These are phyloP conservation scores for Aspergillus transmontanensis DNA, from an alignment of 2,329 filamentous ascomycete genomes.

Conservation along the genomic window DNA sequence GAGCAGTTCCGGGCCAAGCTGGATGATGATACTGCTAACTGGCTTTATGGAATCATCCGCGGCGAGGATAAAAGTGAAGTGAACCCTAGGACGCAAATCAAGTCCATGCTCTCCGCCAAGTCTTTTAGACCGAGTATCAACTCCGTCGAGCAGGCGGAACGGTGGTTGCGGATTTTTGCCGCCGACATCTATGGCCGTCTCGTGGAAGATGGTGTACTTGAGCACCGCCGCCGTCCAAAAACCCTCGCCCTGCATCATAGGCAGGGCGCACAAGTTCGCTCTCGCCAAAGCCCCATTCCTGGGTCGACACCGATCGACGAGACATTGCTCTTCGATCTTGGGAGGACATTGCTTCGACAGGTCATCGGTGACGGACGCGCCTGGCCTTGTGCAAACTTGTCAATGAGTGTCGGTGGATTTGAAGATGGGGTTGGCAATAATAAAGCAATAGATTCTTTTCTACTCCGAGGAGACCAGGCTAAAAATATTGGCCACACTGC, in stretches of 20 bases:
- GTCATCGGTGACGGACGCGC: conserved; percentile 75
- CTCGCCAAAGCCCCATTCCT: conserved; percentile 75
- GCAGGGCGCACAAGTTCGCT: conserved; percentile 71
- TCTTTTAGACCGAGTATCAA: conserved; percentile 86
- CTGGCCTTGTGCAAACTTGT: conserved; percentile 92
- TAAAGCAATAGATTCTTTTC: conserved; percentile 80
- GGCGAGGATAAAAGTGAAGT: conserved; percentile 88
- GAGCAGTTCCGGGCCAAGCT: conserved; percentile 77
- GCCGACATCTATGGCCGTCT: conserved; percentile 89
- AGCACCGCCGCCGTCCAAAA: conserved; percentile 82
- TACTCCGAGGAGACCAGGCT: conserved; percentile 68
- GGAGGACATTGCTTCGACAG: conserved; percentile 75
- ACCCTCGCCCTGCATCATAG: conserved; percentile 84
- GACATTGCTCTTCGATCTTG: conserved; percentile 70
- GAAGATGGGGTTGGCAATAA: conserved; percentile 85
- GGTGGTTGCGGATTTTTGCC: conserved; percentile 88
- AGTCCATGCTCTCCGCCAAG: conserved; percentile 96
- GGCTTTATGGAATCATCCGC: conserved; percentile 82
- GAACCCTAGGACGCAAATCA: conserved; percentile 87
- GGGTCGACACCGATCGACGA: conserved; percentile 74
- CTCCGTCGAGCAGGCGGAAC: conserved; percentile 72
- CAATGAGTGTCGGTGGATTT: conserved; percentile 85
- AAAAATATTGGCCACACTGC: conserved; percentile 44
- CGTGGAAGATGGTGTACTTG: conserved; percentile 85
- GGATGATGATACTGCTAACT: conserved; percentile 80